Evolutionary conservation across 1,284 basidiomycete genomes (phyloP).

Genomic region (Rugiboletus extremiorientalis): DNA sequence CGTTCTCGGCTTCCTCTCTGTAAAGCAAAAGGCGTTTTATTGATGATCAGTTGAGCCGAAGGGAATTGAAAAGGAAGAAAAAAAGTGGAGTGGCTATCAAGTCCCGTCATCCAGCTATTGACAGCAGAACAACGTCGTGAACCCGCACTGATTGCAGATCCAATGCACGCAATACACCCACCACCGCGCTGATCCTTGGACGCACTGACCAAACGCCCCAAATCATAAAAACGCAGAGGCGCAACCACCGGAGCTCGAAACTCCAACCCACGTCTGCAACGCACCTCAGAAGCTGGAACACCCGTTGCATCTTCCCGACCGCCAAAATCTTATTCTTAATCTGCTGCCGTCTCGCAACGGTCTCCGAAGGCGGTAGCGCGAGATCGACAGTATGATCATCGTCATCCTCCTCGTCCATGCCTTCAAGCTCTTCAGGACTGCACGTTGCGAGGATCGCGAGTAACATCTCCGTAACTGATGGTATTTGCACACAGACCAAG

Average conservation of each 20-base stretch:
- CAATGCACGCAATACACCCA: background rate
- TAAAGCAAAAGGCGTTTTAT: background rate
- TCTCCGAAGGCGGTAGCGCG: slow-evolving; percentile 42
- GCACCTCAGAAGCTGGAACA: slow-evolving; percentile 87
- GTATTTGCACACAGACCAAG: background rate
- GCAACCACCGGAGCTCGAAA: background rate
- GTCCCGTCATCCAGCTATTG: background rate
- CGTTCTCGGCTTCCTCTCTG: slow-evolving; percentile 93
- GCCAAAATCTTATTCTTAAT: slow-evolving; percentile 97
- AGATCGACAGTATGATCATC: slow-evolving; percentile 30
- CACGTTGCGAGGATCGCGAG: slow-evolving; percentile 94
- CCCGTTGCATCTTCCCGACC: slow-evolving; percentile 88
- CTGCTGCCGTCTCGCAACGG: slow-evolving; percentile 57
- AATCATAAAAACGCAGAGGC: background rate
- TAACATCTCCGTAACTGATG: slow-evolving; percentile 91
- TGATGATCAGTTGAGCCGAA: background rate
- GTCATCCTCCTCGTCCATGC: slow-evolving; percentile 48
- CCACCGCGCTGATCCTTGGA: background rate
- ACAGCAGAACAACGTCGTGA: background rate
- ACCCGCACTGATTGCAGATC: background rate
- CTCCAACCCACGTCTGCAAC: slow-evolving; percentile 22
- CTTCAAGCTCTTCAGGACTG: slow-evolving; percentile 92
- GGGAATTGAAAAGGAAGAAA: background rate
- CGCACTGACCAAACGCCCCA: background rate
- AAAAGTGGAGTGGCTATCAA: background rate